These are phyloP conservation scores for Penicillium roqueforti DNA, from an alignment of 495 filamentous ascomycete genomes.

Conservation along the genomic window DNA sequence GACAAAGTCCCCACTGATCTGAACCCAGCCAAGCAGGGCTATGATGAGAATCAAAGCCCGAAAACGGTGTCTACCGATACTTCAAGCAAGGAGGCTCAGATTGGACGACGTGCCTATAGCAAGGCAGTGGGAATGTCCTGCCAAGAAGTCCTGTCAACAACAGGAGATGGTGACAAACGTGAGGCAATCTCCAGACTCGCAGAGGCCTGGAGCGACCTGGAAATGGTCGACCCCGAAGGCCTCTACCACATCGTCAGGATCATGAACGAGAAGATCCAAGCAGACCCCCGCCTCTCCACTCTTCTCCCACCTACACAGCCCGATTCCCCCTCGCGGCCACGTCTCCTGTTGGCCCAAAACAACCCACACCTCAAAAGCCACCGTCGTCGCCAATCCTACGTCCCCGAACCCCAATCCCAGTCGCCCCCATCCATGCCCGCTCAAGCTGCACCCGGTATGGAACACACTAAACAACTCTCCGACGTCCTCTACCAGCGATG, in stretches of 20 bases:
- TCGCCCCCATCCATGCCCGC: conserved; percentile 40
- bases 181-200: conserved; percentile 77
- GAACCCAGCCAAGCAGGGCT: conserved; percentile 32
- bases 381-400: conserved; percentile 60
- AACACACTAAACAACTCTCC: conserved; percentile 81
- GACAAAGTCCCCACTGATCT: conserved; percentile 50
- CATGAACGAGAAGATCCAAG: conserved; percentile 58
- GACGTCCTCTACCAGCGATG: conserved; percentile 89
- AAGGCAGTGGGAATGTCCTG: conserved; percentile 75
- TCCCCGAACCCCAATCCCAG: conserved; percentile 32
- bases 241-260: conserved; percentile 75
- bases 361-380: conserved; percentile 84
- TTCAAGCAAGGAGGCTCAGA: conserved; percentile 69
- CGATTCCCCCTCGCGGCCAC: conserved; percentile 50
- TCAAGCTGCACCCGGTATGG: conserved; percentile 68
- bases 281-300: conserved; percentile 50
- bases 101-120: conserved; percentile 74
- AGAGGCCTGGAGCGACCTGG: conserved; percentile 77
- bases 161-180: conserved; percentile 65
- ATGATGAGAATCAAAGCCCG: conserved; percentile 46
- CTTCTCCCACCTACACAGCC: conserved; percentile 41
- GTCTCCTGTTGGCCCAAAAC: conserved; percentile 71
- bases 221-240: conserved; percentile 86
- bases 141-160: conserved; percentile 77
- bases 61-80: conserved; percentile 32